Conservation (phyloP, 768 basidiomycete genomes). For the Mycena amicta region DNA sequence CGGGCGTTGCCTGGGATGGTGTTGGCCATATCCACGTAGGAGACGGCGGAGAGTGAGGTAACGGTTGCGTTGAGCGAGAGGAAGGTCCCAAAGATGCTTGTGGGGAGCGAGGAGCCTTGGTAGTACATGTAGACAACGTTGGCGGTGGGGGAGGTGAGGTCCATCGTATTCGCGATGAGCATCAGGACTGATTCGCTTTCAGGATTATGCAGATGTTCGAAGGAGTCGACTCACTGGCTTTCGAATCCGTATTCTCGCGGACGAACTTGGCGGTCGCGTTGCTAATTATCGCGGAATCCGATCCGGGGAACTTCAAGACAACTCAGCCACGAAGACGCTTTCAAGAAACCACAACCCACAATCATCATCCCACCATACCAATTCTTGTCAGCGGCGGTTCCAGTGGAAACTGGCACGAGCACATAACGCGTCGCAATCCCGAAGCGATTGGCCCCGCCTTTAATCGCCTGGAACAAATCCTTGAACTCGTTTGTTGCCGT, state of each 20-base stretch:
- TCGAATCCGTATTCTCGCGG: constrained; percentile 36
- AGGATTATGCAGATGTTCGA: constrained; percentile 15
- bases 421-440: constrained; percentile 48
- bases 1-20: constrained; percentile 30
- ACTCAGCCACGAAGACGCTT: too few species aligned
- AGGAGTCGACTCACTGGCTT: constrained; percentile 32
- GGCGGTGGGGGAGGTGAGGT: constrained; percentile 22
- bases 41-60: constrained; percentile 30
- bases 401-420: constrained; percentile 40
- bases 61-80: constrained; percentile 35
- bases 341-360: constrained; percentile 26
- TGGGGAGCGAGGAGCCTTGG: constrained; percentile 35
- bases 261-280: constrained; percentile 38
- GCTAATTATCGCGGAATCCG: constrained; percentile 36
- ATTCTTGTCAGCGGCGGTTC: constrained; percentile 36
- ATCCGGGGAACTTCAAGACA: constrained; percentile 17
- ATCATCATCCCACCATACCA: constrained; percentile 42
- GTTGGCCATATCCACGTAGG: constrained; percentile 37
- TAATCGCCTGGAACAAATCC: constrained; percentile 46
- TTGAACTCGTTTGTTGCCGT: constrained; percentile 40
- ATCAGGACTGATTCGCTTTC: constrained; percentile 10
- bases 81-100: constrained; percentile 38
- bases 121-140: constrained; percentile 38
- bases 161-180: constrained; percentile 25
- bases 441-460: constrained; percentile 47